Base-by-base conservation (phyloP, 2,329 filamentous ascomycete species). In the Orbilia brochopaga region DNA sequence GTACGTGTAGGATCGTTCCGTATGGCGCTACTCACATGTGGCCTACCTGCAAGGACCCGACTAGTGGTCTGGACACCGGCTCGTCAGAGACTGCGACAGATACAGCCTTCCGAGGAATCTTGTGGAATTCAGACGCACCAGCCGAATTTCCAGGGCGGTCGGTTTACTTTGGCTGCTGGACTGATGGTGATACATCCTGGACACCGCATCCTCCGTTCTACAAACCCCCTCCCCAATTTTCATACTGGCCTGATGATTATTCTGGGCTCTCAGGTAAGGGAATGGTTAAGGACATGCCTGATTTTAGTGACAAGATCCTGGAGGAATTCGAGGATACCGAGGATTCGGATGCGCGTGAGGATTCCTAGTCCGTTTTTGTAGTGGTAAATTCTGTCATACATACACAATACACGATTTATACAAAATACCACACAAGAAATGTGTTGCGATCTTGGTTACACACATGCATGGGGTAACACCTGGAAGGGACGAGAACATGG, bases 191-290 rank as follows among this genome's bases (percentile, higher is more conserved):
- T n/a, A 58, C 58, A 11, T 17, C 1, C 5, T 44, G 53, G 32
- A 54, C 46, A 1, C 58, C 53, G 10, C 51, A 69, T 21, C 65
- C 65, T 1, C 40, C 30, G 52, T 62, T 69, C 53, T 62, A 62
- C 46, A 27, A 27, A 27, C 42, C 54, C 3, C 52, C 65, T 27
- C n/a, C 30, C 4, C 21, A n/a, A 4, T 35, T 27, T 40, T 56
- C 44, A 8, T 69, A 46, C 17, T 69, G 27, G 50, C 65, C 65
- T 3, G 5, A 66, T 2, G 17, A 10, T 5, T 15, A 4, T 5
- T 5, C 5, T 1, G 44, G 19, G 11, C 17, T 48, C 7, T 2
- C 8, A 19, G 8, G 6, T 2, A 11, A 37, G 3, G 27, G 23
- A 7, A 44, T 58, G 2, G 10, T 35, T 2, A 23, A 55, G 17